phyloP scores from a whole-genome alignment of 2,329 filamentous ascomycete genomes.

The Amylocarpus encephaloides region DNA sequence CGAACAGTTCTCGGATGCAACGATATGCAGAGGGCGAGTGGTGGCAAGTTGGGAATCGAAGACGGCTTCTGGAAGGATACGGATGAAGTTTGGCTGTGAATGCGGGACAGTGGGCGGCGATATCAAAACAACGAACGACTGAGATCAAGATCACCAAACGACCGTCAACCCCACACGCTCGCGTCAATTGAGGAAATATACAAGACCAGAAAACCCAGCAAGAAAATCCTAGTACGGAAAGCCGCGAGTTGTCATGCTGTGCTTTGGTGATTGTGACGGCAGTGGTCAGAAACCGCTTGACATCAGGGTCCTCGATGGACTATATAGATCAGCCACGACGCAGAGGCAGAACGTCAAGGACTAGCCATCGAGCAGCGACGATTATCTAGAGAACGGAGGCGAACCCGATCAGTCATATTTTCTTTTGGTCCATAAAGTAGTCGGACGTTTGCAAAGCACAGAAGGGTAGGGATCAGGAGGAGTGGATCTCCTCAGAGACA shows the following conservation, averaged over 20 bases:
- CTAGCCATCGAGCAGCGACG: slow-evolving; percentile 16
- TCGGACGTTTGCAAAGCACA: slow-evolving; percentile 21
- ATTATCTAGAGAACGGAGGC: slow-evolving; percentile 15
- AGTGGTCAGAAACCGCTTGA: slow-evolving; percentile 6
- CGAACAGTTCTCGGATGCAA: slow-evolving; percentile 11
- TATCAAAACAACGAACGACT: slow-evolving; percentile 20
- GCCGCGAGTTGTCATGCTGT: slow-evolving; percentile 25
- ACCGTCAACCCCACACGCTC: slow-evolving; percentile 19
- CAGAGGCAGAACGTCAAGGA: slow-evolving; percentile 14
- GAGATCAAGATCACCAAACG: slow-evolving; percentile 23
- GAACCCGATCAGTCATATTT: slow-evolving; percentile 28
- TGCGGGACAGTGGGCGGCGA: background rate
- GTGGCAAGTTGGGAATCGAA: background rate
- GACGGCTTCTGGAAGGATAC: background rate
- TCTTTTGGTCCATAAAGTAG: slow-evolving; percentile 15
- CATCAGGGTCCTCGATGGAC: slow-evolving; percentile 19
- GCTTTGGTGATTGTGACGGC: background rate
- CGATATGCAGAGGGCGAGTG: background rate
- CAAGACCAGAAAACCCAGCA: slow-evolving; percentile 17
- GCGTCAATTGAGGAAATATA: slow-evolving; percentile 25
- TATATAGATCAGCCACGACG: slow-evolving; percentile 25
- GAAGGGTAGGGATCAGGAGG: slow-evolving; percentile 21
- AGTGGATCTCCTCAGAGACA: slow-evolving; percentile 20
- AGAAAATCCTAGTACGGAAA: slow-evolving; percentile 21
- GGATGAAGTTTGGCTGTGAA: background rate